Evolutionary conservation across 129 eudicot species (phyloP).

Genomic region (Pulicaria dysenterica): DNA sequence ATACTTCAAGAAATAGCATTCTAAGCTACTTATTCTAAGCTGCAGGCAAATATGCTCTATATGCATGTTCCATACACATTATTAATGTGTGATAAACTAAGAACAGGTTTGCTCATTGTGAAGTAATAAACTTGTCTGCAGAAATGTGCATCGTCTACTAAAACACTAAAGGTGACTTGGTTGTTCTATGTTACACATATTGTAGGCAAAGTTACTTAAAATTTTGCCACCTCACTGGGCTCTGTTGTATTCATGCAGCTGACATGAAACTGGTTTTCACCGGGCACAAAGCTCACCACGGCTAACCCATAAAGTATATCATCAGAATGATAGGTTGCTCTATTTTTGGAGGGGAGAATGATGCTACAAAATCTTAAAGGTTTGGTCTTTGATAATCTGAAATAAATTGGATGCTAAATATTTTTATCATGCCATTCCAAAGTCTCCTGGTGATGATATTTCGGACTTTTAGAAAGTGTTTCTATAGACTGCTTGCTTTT

Average conservation of each 20-base stretch:
- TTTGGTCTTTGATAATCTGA: conserved; percentile 2
- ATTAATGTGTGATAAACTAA: conserved; percentile 15
- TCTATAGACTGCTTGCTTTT: neutral
- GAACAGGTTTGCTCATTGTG: conserved; percentile 10
- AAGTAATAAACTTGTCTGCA: conserved; percentile 9
- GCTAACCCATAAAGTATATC: conserved; percentile 14
- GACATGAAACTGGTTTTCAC: neutral
- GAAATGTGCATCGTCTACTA: conserved; percentile 8
- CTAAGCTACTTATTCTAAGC: conserved; percentile 40
- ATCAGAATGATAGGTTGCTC: neutral
- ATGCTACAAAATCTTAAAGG: conserved; percentile 6
- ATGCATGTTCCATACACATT: conserved; percentile 1
- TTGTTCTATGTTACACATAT: neutral
- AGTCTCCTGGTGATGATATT: neutral
- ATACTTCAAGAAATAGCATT: conserved; percentile 94
- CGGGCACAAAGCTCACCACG: conserved; percentile 13
- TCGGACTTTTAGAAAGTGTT: neutral
- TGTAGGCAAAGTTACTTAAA: neutral
- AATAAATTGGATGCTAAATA: neutral
- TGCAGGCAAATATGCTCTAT: conserved; percentile 1
- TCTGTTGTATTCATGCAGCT: neutral
- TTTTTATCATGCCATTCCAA: conserved; percentile 17
- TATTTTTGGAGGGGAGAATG: conserved; percentile 18
- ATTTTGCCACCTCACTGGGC: neutral
- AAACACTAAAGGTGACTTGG: neutral